These are phyloP conservation scores for Stemphylium lycopersici DNA, from an alignment of 2,329 filamentous ascomycete genomes.

Conservation along the genomic window DNA sequence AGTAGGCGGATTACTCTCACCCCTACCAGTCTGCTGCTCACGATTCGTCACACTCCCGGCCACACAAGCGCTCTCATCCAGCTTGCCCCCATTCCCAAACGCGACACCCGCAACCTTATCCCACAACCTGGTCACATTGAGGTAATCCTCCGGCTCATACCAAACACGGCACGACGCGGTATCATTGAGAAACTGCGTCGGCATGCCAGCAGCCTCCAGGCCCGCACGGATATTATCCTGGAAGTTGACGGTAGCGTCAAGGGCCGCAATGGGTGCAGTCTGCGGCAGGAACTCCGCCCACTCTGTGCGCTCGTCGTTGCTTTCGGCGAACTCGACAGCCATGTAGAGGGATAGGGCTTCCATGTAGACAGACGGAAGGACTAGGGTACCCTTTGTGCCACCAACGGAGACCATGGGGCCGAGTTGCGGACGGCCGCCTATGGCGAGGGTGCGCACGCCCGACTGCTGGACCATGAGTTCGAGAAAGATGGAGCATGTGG, in stretches of 20 bases:
- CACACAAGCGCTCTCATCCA: constrained; percentile 39
- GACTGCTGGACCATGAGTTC: constrained; percentile 55
- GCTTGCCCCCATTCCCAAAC: constrained; percentile 34
- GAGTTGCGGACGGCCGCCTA: constrained; percentile 51
- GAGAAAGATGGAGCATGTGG: constrained; percentile 54
- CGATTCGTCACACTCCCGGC: constrained; percentile 34
- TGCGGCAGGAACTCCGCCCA: constrained; percentile 35
- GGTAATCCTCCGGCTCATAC: constrained; percentile 61
- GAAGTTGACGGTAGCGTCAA: constrained; percentile 45
- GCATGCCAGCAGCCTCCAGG: constrained; percentile 44
- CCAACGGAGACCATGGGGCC: constrained; percentile 54
- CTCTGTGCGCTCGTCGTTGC: constrained; percentile 11
- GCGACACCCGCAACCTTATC: constrained; percentile 41
- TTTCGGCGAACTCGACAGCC: constrained; percentile 24
- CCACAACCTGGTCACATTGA: constrained; percentile 62
- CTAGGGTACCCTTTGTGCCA: constrained; percentile 53
- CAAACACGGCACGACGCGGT: constrained; percentile 67
- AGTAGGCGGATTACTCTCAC: constrained; percentile 28
- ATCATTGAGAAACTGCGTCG: constrained; percentile 67
- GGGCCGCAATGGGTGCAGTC: constrained; percentile 28
- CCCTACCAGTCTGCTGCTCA: constrained; percentile 35
- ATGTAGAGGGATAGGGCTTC: constrained; percentile 26
- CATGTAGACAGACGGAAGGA: constrained; percentile 35
- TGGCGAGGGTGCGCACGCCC: constrained; percentile 49
- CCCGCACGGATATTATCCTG: constrained; percentile 48